Percentiles rank a stretch among this genome's conserved stretches.
Evolutionary conservation across 1,139 yeast genomes (phyloP).

Genomic region (Insectozyma bohioensis): DNA sequence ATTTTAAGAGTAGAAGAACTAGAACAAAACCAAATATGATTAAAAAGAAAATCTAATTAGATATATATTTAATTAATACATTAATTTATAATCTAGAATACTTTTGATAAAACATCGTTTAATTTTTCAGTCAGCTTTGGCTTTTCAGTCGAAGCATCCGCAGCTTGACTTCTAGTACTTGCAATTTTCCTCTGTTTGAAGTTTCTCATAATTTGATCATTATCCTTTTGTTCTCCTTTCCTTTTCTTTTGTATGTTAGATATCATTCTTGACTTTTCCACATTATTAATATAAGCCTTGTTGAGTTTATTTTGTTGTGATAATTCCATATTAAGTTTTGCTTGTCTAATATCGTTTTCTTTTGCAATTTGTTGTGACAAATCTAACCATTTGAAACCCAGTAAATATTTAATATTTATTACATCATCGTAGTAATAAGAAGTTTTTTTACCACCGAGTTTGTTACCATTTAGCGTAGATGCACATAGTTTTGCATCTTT

Average conservation of each 20-base stretch:
- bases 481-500: conserved; percentile 89
- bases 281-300: conserved; percentile 77
- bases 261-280: conserved; percentile 83
- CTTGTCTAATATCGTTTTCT: conserved; percentile 86
- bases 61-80: conserved; percentile 1
- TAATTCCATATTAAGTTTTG: conserved; percentile 82
- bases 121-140: conserved; percentile 46
- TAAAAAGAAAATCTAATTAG: not conserved
- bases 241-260: conserved; percentile 61
- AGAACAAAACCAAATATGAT: not conserved
- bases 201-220: conserved; percentile 45
- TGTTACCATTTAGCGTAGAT: conserved; percentile 80
- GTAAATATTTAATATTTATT: conserved; percentile 82
- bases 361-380: conserved; percentile 90
- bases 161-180: conserved; percentile 66
- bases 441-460: conserved; percentile 88
- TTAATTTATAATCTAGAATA: conserved; percentile 21
- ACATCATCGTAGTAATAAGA: conserved; percentile 94
- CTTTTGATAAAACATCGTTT: conserved; percentile 44
- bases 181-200: conserved; percentile 66
- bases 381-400: conserved; percentile 94
- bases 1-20: conserved; percentile 2
- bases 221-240: conserved; percentile 22
- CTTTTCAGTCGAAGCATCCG: conserved; percentile 43
- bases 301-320: conserved; percentile 87